Evolutionary conservation across 2,329 filamentous ascomycete genomes (phyloP), one percentile per base, ranked within the genome.

Genomic region (Dryadomyces quercus-mongolicae): DNA sequence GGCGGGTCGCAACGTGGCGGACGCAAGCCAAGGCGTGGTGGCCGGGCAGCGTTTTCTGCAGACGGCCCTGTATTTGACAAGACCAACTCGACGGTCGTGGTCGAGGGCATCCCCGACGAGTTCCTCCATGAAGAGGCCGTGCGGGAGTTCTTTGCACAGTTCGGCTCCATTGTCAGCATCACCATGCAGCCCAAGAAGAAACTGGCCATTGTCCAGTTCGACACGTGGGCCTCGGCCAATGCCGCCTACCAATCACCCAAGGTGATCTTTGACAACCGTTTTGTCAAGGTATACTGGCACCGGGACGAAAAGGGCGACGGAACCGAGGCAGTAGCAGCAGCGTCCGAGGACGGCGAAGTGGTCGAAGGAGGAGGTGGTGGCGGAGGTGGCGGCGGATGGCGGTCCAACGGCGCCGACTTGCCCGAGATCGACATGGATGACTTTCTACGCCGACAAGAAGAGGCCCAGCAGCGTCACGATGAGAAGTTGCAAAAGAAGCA

Each of bases 221-320:
- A 81, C 51, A 75, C 74, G 45, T 86, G 84, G 76, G 74, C 75
- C 7, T 70, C 80, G 15, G 88, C 88, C 15, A 79, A 82, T 56
- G 77, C 78, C 16, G 88, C 88, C 2, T 89, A 88, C 65, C 76
- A 77, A 49, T 90, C 85, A 9, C 87, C 88, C 0, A 89, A 89
- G 63, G 84, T 83, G 49, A 84, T 93, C 47, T 93, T 92, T 63
- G 85, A 91, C 62, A 93, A 92, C 61, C 76, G 88, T 12, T 93
- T 93, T 61, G 88, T 93, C 50, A 91, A 89, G 62, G 84, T 92
- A 0, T 90, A 85, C 62, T 92, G 87, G 87, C 77, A 81, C 63
- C 84, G 81, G 60, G 60, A 56, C n/a, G 62, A 55, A 16, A 36
- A 50, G 13, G 57, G 51, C 3, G 57, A 38, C 15, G 63, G 54